These are phyloP conservation scores for Sedum album DNA, from an alignment of 164 flowering plant species.

Conservation along the genomic window DNA sequence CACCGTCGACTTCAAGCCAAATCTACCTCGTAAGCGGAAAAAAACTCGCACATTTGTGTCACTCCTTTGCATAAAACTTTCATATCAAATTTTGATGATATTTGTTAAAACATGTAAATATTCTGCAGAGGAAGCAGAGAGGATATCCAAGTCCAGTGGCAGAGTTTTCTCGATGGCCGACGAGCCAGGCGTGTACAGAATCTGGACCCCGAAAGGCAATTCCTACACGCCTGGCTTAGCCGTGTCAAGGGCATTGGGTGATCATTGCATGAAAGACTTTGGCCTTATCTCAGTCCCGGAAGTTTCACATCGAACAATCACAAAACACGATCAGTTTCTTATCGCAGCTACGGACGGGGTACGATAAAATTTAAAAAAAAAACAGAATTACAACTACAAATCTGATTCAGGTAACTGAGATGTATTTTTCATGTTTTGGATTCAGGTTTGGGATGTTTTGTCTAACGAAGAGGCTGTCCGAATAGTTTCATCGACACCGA, in stretches of 20 bases:
- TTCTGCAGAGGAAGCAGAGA: slow-evolving; percentile 47
- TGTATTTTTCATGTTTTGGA: not conserved
- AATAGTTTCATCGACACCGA: slow-evolving; percentile 52
- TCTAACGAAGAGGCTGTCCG: slow-evolving; percentile 84
- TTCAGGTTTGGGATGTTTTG: slow-evolving; percentile 92
- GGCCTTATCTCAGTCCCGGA: slow-evolving; percentile 59
- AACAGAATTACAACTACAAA: not conserved
- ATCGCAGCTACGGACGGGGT: slow-evolving; percentile 65
- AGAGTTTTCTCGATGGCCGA: slow-evolving; percentile 39
- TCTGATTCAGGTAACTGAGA: not conserved
- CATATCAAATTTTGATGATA: not conserved
- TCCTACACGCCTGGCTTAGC: slow-evolving; percentile 43
- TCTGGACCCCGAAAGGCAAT: slow-evolving; percentile 46
- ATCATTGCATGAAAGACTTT: slow-evolving; percentile 49
- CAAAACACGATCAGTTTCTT: slow-evolving; percentile 37
- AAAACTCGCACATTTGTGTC: not conserved
- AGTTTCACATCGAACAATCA: slow-evolving; percentile 34
- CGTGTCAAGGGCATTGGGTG: slow-evolving; percentile 64
- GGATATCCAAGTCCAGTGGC: slow-evolving; percentile 41
- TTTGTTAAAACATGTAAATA: not conserved
- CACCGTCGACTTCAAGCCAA: slow-evolving; percentile 53
- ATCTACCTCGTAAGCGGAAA: slow-evolving; percentile 40
- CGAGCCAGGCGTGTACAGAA: slow-evolving; percentile 53
- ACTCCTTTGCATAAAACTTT: not conserved
- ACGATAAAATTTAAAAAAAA: not conserved